Conservation (phyloP, 139 green algal genomes). For the Closterium sp. region DNA sequence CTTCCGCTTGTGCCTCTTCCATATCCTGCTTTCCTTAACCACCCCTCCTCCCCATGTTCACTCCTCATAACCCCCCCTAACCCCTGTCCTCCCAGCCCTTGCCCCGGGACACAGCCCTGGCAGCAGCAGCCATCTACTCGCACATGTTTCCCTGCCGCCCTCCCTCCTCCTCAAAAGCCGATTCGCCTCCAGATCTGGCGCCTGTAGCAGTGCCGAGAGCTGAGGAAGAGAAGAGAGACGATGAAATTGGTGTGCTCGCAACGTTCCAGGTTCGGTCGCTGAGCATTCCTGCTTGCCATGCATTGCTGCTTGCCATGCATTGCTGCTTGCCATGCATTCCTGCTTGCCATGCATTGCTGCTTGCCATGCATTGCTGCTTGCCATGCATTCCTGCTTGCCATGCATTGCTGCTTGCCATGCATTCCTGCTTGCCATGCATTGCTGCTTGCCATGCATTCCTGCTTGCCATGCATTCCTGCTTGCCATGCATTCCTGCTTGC, state of each 20-base stretch:
- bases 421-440: too few species aligned
- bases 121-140: constrained; percentile 64
- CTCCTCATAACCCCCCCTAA: background rate
- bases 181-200: background rate
- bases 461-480: too few species aligned
- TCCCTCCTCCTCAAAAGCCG: background rate
- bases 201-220: background rate
- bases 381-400: too few species aligned
- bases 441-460: too few species aligned
- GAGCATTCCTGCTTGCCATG: too few species aligned
- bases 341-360: too few species aligned
- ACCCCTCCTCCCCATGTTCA: background rate
- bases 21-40: background rate
- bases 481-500: too few species aligned
- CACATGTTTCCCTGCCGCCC: constrained; percentile 58
- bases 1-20: too few species aligned
- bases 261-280: background rate
- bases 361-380: too few species aligned
- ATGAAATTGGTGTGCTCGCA: background rate
- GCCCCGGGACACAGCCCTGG: constrained; percentile 60
- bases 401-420: too few species aligned
- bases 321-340: too few species aligned
- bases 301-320: too few species aligned
- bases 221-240: background rate
- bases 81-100: constrained; percentile 49